Conservation (phyloP, 2,329 filamentous ascomycete species). For the Biscogniauxia sp. region DNA sequence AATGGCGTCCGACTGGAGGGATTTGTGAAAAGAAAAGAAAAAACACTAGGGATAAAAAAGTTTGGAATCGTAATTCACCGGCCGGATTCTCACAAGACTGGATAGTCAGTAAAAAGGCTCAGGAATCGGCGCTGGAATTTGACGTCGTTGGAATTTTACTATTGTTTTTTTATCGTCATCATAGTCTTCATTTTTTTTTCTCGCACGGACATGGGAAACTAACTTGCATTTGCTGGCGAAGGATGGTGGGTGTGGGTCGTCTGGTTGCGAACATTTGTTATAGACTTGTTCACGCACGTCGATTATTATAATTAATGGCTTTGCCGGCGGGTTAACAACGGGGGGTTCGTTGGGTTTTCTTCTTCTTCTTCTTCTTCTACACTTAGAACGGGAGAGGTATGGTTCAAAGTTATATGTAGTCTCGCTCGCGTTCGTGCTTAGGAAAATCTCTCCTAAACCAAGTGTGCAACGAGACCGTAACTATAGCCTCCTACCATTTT, state of each 20-base stretch:
- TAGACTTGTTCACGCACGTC: neutral
- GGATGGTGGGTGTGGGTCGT: neutral
- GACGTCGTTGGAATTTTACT: neutral
- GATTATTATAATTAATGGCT: neutral
- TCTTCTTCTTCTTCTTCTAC: neutral
- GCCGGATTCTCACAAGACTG: neutral
- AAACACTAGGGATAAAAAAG: neutral
- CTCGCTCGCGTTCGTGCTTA: neutral
- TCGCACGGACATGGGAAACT: neutral
- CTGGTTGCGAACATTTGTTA: neutral
- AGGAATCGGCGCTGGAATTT: neutral
- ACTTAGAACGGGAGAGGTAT: neutral
- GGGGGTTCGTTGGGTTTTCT: neutral
- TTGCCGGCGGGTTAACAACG: neutral
- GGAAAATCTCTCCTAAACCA: neutral
- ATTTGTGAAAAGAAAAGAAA: neutral
- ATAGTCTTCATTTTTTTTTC: too few relatives aligned
- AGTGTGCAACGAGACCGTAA: neutral
- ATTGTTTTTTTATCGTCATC: too few relatives aligned
- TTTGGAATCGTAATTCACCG: neutral
- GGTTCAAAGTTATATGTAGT: neutral
- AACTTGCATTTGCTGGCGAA: neutral
- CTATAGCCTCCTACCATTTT: neutral
- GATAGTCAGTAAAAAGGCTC: neutral
- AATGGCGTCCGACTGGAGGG: neutral